Conservation (phyloP, 2,329 filamentous ascomycete species). For the Calonectria multiphialidica region DNA sequence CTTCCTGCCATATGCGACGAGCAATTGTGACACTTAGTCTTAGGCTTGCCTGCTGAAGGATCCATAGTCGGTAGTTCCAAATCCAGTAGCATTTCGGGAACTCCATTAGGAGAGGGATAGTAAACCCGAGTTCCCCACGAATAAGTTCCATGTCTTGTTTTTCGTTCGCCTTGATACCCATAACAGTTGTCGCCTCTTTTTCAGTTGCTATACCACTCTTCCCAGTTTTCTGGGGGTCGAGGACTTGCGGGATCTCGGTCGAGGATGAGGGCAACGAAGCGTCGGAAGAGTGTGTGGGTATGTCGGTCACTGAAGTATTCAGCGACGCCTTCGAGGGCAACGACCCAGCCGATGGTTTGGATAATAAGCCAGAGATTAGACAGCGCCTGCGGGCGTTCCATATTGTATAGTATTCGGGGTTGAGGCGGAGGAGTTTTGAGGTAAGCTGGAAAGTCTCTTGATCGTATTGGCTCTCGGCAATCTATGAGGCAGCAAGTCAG, state of each 20-base stretch:
- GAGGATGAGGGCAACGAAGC: constrained; percentile 67
- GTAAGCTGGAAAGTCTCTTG: constrained; percentile 74
- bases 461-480: constrained; percentile 60
- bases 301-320: constrained; percentile 66
- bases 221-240: constrained; percentile 61
- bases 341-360: constrained; percentile 62
- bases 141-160: constrained; percentile 64
- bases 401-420: constrained; percentile 91
- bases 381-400: constrained; percentile 89
- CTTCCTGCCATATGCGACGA: constrained; percentile 82
- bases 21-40: constrained; percentile 69
- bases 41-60: constrained; percentile 78
- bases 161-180: constrained; percentile 32
- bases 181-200: constrained; percentile 4
- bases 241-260: constrained; percentile 63
- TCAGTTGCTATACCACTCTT: constrained; percentile 67
- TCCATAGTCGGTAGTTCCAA: constrained; percentile 95
- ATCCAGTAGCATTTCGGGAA: constrained; percentile 99
- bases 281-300: constrained; percentile 73
- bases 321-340: constrained; percentile 66
- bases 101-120: constrained; percentile 84
- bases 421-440: constrained; percentile 79
- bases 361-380: constrained; percentile 71
- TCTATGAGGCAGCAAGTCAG: constrained; percentile 40
- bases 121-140: constrained; percentile 81